Evolutionary conservation across 2,329 filamentous ascomycete species (phyloP).

Genomic region (Sporothrix phasma): DNA sequence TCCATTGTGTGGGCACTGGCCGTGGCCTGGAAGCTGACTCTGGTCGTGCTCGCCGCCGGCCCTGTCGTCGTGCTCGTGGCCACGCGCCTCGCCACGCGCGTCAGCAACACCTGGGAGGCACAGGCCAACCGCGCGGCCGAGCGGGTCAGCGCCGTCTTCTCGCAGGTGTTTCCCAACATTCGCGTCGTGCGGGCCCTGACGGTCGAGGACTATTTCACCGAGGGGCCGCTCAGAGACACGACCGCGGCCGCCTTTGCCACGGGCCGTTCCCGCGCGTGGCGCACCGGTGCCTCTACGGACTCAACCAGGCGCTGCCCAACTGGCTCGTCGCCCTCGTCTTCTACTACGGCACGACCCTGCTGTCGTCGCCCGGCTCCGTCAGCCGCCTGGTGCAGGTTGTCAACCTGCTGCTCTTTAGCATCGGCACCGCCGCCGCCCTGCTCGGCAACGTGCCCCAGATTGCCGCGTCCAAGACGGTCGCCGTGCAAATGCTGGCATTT

Average conservation of each 20-base stretch:
- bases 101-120: constrained; percentile 63
- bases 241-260: constrained; percentile 43
- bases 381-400: constrained; percentile 62
- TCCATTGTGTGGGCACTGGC: constrained; percentile 64
- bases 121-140: constrained; percentile 55
- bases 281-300: constrained; percentile 61
- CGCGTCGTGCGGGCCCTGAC: constrained; percentile 66
- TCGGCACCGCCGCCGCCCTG: constrained; percentile 61
- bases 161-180: constrained; percentile 70
- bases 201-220: constrained; percentile 60
- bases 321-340: constrained; percentile 73
- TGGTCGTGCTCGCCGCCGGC: constrained; percentile 60
- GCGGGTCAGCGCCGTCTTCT: constrained; percentile 51
- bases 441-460: constrained; percentile 73
- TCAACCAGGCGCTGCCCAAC: constrained; percentile 62
- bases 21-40: constrained; percentile 69
- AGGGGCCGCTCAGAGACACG: constrained; percentile 46
- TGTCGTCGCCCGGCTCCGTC: constrained; percentile 41
- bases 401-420: constrained; percentile 73
- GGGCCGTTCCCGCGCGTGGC: constrained; percentile 56
- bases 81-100: constrained; percentile 53
- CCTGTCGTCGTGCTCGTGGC: constrained; percentile 61
- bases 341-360: constrained; percentile 65
- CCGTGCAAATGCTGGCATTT: constrained; percentile 61
- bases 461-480: constrained; percentile 61